Evolutionary conservation across 306 rosid species (phyloP), one percentile per base, ranked within the genome.

Genomic region (Castanea crenata): DNA sequence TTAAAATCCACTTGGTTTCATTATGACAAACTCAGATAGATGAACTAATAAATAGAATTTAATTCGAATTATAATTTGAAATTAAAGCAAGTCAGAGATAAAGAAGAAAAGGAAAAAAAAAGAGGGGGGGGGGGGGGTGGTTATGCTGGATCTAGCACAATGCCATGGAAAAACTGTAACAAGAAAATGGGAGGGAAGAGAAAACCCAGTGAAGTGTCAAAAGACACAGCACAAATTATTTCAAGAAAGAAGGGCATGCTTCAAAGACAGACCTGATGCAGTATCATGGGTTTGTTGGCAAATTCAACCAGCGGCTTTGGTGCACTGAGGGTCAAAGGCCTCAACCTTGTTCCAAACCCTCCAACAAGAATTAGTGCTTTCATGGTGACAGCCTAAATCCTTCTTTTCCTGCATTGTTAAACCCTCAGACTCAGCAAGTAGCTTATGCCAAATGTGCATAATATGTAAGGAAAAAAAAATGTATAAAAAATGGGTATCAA

Each of bases 221-320:
- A 68, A 35, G 16, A 5, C 72, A 68, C 54, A 3, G 11, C 29
- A 68, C 21, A 29, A 68, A 68, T 21, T 4, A 68, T 68, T 68
- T 68, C 6, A 23, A 61, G 9, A 75, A 55, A 69, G 19, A 29
- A 20, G 13, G 31, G 4, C 31, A 20, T 69, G 62, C 21, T 49
- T 31, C 61, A 73, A 61, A 79, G 55, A 61, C 21, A 29, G 25
- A 72, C 79, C 83, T 80, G 83, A 74, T 74, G 79, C 75, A 74
- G 56, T 19, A 80, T 74, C 83, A 80, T 80, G 61, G 83, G 79
- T 44, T 80, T 80, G 71, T 80, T 80, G 35, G 79, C 83, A 80
- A 80, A 80, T 14, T 80, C 83, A 65, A 80, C 83, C 29, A 80
- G 59, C 18, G 79, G 79, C 76, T 80, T 80, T 21, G 83, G 83